Conservation (phyloP, 177 flowering plant species). For the Vitis hybrid region DNA sequence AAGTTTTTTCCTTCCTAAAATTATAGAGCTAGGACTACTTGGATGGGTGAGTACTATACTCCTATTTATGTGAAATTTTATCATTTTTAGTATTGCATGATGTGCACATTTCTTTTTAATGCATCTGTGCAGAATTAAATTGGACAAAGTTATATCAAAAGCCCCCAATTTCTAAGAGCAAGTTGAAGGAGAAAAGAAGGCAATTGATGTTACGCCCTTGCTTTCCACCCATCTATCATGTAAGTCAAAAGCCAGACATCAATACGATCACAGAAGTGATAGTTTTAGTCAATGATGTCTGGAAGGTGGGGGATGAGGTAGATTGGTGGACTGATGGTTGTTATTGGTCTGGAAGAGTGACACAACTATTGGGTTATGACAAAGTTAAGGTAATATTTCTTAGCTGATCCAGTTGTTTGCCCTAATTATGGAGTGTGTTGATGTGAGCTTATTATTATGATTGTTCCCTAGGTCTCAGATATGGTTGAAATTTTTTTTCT, state of each 20-base stretch:
- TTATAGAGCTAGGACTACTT: too few relatives aligned
- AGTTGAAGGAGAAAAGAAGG: slow-evolving; percentile 18
- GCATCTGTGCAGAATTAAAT: slow-evolving; percentile 32
- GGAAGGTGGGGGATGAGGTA: slow-evolving; percentile 86
- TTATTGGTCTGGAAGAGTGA: slow-evolving; percentile 74
- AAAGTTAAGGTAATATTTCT: slow-evolving; percentile 52
- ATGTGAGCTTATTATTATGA: too few relatives aligned
- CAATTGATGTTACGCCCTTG: slow-evolving; percentile 76
- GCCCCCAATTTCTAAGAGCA: slow-evolving; percentile 14
- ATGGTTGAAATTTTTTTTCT: too few relatives aligned
- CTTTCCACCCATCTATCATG: slow-evolving; percentile 51
- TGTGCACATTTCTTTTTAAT: too few relatives aligned
- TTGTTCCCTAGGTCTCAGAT: too few relatives aligned
- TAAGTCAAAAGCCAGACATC: slow-evolving; percentile 36
- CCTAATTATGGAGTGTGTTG: too few relatives aligned
- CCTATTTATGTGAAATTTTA: background rate
- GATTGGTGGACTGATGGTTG: slow-evolving; percentile 72
- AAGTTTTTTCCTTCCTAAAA: too few relatives aligned
- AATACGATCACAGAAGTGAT: slow-evolving; percentile 38
- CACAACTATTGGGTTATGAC: slow-evolving; percentile 37
- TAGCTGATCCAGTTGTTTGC: too few relatives aligned
- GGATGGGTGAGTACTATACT: too few relatives aligned
- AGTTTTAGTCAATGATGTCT: slow-evolving; percentile 44
- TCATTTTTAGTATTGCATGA: background rate
- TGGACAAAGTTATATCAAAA: slow-evolving; percentile 49